Base-by-base conservation (phyloP, 192 early-diverging fungal species). In the Podila epicladia region DNA sequence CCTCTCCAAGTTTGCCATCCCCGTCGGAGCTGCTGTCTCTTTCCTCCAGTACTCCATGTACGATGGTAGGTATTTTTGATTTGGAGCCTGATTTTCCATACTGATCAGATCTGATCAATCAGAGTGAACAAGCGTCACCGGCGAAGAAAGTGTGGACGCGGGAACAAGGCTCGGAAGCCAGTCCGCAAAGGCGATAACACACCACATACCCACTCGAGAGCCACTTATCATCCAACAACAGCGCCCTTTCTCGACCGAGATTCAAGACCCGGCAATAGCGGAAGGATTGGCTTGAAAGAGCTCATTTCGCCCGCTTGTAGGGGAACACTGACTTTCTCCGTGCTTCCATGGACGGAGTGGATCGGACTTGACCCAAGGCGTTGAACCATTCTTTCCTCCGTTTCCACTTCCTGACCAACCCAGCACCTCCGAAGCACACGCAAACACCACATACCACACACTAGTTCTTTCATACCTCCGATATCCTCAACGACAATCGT, bases 1-100 rank as follows among this genome's bases (percentile, higher is more conserved):
- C 49, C 84, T 99, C 37, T 91, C 96, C 48, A 94, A 94, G 64
- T 85, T 89, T 82, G 95, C 94, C 41, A 83, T 98, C 65, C 95
- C 92, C 29, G 64, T 97, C 67, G 92, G 92, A 53, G 84, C 88
- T 31, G 89, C 87, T 55, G 88, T 92, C 26, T 85, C 88, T 51
- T 93, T 91, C 58, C 68, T 92, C 32, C 93, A 96, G 85, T 91
- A 91, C 77, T 92, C 93, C 72, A 94, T 99, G 85, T 98, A 97
- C 84, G 95, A 97, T 85, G 97, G 96, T 96, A 92, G 22, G 73
- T 67, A 65, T 55, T 28, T 11, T 33, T 68, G 11, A 20, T 29
- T 22, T 13, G 4, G 11, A 29, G 33, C 0, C 19, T 45, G 15
- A 51, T 32, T 50, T 57, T 55, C n/a, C 4, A 8, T 19, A 55